phyloP scores from a whole-genome alignment of 306 rosid species.

The Trifolium subterraneum region DNA sequence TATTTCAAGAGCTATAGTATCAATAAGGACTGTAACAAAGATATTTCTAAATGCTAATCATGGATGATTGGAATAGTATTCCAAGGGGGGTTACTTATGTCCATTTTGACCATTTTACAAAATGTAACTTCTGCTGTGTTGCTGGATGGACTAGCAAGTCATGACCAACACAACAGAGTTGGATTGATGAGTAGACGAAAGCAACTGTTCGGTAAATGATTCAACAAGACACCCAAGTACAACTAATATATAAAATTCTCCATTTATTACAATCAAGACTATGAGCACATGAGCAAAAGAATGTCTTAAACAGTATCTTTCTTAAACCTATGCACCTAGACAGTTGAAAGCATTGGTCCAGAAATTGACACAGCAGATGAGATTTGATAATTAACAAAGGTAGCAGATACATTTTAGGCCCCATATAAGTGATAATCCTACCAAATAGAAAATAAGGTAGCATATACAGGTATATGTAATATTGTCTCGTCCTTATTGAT shows the following conservation, averaged over 20 bases:
- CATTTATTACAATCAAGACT: neutral
- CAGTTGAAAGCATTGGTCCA: neutral
- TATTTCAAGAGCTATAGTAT: conserved; percentile 3
- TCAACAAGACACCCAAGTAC: neutral
- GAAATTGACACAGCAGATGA: neutral
- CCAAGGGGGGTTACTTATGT: neutral
- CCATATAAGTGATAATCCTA: neutral
- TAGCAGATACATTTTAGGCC: neutral
- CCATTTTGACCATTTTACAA: neutral
- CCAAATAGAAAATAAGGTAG: too few species aligned
- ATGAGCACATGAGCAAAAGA: neutral
- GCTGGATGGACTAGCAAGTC: neutral
- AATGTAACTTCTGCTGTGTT: neutral
- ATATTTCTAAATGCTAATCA: conserved; percentile 29
- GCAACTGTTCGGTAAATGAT: neutral
- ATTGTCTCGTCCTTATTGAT: neutral
- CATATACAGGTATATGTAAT: too few species aligned
- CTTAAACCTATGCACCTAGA: neutral
- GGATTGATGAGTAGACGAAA: conserved; percentile 11
- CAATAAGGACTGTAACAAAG: conserved; percentile 13
- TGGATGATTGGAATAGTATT: neutral
- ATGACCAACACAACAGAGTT: neutral
- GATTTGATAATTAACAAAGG: neutral
- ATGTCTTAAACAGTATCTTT: neutral
- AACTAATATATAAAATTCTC: too few species aligned